These are phyloP conservation scores for Aspergillus glaucus DNA, from an alignment of 2,329 filamentous ascomycete species.

Conservation along the genomic window DNA sequence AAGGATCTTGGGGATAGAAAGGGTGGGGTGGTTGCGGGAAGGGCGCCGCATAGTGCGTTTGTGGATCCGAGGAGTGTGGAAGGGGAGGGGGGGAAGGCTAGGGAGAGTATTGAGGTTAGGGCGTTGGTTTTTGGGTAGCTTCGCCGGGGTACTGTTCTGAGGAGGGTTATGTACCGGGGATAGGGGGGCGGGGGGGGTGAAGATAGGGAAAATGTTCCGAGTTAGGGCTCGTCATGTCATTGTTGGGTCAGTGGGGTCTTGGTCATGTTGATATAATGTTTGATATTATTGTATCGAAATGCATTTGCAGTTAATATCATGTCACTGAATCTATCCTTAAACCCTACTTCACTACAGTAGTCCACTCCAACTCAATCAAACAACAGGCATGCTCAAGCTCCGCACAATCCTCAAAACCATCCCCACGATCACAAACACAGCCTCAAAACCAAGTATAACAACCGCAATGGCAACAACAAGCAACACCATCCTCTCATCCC, in stretches of 20 bases:
- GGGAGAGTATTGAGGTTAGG: conserved; percentile 87
- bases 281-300: too few relatives aligned
- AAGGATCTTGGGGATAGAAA: conserved; percentile 30
- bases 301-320: too few relatives aligned
- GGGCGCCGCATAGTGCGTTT: conserved; percentile 71
- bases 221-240: too few relatives aligned
- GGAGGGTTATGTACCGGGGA: not conserved
- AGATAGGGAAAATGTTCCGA: too few relatives aligned
- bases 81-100: conserved; percentile 59
- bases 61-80: conserved; percentile 59
- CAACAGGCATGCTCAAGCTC: too few relatives aligned
- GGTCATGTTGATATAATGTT: too few relatives aligned
- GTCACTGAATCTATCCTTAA: not conserved
- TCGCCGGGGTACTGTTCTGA: not conserved
- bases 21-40: conserved; percentile 41
- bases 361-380: not conserved
- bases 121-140: conserved; percentile 68
- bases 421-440: not conserved
- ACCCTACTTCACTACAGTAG: not conserved
- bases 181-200: too few relatives aligned
- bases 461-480: not conserved
- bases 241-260: too few relatives aligned
- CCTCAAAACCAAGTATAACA: not conserved
- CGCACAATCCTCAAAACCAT: not conserved
- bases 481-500: not conserved